Base-by-base conservation (phyloP, 2,329 filamentous ascomycete genomes). In the Amylocarpus encephaloides region DNA sequence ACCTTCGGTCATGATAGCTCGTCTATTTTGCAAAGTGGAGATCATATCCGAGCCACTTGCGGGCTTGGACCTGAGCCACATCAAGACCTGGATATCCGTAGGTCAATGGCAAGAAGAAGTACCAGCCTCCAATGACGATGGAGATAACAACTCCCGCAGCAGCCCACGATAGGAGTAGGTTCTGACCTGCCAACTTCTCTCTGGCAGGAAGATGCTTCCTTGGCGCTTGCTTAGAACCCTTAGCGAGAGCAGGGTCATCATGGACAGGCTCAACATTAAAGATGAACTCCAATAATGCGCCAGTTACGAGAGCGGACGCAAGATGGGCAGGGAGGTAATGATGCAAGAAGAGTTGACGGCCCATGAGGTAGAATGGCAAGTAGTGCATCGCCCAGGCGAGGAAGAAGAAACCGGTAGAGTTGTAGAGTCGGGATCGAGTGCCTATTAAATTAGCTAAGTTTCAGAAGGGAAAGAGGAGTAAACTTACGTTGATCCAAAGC, bases 361-460 rank as follows among this genome's bases (percentile, higher is more conserved):
- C 92, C 92, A 98, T 98, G 57, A 96, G 82, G 73, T 83, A 98
- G 76, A 98, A 98, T 46, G 92, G 92, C 69, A 95, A 82, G 75
- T 96, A 98, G 69, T 98, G 93, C 2, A 90, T 92, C 12, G 88
- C 90, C 93, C 93, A 98, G 49, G 90, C 89, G 50, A 98, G 80
- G 82, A 96, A 97, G 76, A 98, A 94, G 80, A 98, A 98, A 19
- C 93, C 93, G 0, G 93, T 97, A 48, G 90, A 96, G 77, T 97
- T 97, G 73, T 98, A 98, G 44, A 98, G 79, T 57, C 91, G 90
- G 19, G 88, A 91, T 58, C 93, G 91, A 29, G 93, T 90, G 59
- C 90, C 90, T 86, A 30, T 18, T 19, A 19, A 30, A 11, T 41
- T 40, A 44, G 33, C 3, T 13, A 29, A 18, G 26, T 7, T 19